phyloP scores from a whole-genome alignment of 1,139 yeast species.

The Groenewaldozyma sp. region DNA sequence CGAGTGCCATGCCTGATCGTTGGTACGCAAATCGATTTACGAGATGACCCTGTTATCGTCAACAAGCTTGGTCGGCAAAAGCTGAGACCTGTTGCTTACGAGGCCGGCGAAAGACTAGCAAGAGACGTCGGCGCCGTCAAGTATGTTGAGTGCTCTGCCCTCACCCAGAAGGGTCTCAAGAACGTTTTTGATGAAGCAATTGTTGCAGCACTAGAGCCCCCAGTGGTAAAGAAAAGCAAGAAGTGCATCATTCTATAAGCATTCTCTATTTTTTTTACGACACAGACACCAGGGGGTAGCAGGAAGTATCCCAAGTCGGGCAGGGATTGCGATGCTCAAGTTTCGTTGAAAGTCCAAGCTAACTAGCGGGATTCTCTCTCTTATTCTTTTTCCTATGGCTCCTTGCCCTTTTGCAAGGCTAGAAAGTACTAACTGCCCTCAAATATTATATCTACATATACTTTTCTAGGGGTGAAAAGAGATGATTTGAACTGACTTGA shows the following conservation, averaged over 20 bases:
- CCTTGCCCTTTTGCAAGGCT: too few species aligned
- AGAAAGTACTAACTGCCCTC: too few species aligned
- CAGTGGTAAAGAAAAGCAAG: conserved; percentile 72
- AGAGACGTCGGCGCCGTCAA: conserved; percentile 90
- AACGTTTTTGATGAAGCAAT: conserved; percentile 96
- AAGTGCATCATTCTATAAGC: conserved; percentile 69
- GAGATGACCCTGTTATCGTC: conserved; percentile 85
- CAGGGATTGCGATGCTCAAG: neutral
- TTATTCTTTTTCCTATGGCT: too few species aligned
- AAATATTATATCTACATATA: too few species aligned
- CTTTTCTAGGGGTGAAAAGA: too few species aligned
- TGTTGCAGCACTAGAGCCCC: conserved; percentile 86
- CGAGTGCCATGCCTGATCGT: conserved; percentile 94
- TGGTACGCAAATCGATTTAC: conserved; percentile 90
- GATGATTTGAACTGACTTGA: too few species aligned
- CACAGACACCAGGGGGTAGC: neutral
- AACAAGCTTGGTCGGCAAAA: conserved; percentile 87
- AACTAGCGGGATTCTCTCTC: too few species aligned
- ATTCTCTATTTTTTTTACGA: too few species aligned
- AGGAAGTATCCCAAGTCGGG: neutral
- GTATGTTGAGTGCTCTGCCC: conserved; percentile 96
- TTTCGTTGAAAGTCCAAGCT: too few species aligned
- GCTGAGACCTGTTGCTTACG: conserved; percentile 75
- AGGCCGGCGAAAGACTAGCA: conserved; percentile 87
- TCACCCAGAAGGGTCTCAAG: conserved; percentile 91